Percentiles rank a stretch among this genome's conserved stretches.
These are phyloP conservation scores for Daldinia sp. DNA, from an alignment of 2,329 filamentous ascomycete genomes.

Conservation along the genomic window DNA sequence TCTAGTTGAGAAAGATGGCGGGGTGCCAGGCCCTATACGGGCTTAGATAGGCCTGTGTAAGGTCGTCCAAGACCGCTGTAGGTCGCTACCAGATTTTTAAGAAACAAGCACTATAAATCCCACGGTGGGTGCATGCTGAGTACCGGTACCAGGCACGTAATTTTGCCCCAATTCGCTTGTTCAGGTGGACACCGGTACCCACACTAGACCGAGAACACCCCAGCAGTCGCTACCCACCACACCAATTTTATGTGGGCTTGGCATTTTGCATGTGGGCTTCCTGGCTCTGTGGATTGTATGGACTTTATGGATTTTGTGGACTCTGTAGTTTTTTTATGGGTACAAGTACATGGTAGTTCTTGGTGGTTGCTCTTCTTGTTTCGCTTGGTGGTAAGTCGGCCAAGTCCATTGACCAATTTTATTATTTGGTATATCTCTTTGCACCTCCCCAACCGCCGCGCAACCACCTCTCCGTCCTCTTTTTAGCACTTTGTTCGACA, in stretches of 20 bases:
- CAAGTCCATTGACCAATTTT: slow-evolving; percentile 34
- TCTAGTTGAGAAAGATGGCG: too few relatives aligned
- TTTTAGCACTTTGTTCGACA: slow-evolving; percentile 31
- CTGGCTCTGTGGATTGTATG: slow-evolving; percentile 34
- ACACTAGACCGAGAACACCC: slow-evolving; percentile 38
- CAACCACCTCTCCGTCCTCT: slow-evolving; percentile 26
- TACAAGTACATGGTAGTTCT: too few relatives aligned
- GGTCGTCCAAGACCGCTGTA: slow-evolving; percentile 3
- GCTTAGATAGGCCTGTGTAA: too few relatives aligned
- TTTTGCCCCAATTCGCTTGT: slow-evolving; percentile 36
- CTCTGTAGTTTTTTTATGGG: too few relatives aligned
- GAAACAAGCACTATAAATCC: not conserved
- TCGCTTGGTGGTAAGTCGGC: not conserved
- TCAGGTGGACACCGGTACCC: slow-evolving; percentile 36
- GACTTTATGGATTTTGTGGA: not conserved
- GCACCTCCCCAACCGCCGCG: slow-evolving; percentile 24
- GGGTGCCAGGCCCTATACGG: too few relatives aligned
- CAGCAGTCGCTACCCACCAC: slow-evolving; percentile 36
- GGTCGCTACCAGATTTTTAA: slow-evolving; percentile 9
- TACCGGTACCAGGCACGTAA: slow-evolving; percentile 34
- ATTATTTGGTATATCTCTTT: slow-evolving; percentile 37
- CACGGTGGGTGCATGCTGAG: slow-evolving; percentile 1
- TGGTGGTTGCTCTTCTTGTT: too few relatives aligned
- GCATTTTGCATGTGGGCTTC: slow-evolving; percentile 38
- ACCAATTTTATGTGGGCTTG: slow-evolving; percentile 34